Percentiles rank a stretch among this genome's conserved stretches.
These are phyloP conservation scores for Pyracantha coccinea DNA, from an alignment of 331 rosid genomes.

Conservation along the genomic window DNA sequence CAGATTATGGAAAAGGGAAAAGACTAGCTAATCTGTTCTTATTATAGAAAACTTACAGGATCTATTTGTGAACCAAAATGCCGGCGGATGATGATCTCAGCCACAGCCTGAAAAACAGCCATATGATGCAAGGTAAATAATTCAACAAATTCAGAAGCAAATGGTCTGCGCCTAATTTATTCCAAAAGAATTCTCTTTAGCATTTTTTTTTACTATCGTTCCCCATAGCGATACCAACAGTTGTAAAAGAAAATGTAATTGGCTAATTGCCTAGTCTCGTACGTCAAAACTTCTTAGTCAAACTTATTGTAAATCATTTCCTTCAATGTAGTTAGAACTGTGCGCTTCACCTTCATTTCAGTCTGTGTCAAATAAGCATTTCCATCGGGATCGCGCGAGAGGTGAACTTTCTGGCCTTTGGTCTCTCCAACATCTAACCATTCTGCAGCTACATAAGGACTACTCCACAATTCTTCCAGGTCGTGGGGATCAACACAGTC, in stretches of 20 bases:
- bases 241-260: neutral
- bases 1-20: neutral
- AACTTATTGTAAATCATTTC: neutral
- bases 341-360: slow-evolving; percentile 65
- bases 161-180: neutral
- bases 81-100: slow-evolving; percentile 41
- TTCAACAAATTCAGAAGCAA: neutral
- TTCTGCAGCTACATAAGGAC: slow-evolving; percentile 54
- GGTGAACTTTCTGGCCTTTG: slow-evolving; percentile 56
- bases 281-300: neutral
- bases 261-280: too few species aligned
- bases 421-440: slow-evolving; percentile 83
- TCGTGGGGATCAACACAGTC: slow-evolving; percentile 61
- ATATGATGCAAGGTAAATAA: slow-evolving; percentile 3
- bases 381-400: slow-evolving; percentile 93
- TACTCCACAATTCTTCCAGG: slow-evolving; percentile 74
- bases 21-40: neutral
- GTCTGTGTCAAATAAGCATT: slow-evolving; percentile 81
- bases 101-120: slow-evolving; percentile 63
- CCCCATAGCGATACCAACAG: neutral
- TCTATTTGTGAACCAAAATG: slow-evolving; percentile 52
- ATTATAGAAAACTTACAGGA: slow-evolving; percentile 39
- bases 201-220: neutral
- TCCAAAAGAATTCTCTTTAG: neutral
- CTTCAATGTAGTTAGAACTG: slow-evolving; percentile 1